Base-by-base conservation (phyloP, 495 filamentous ascomycete genomes). In the Copromyces sp. region DNA sequence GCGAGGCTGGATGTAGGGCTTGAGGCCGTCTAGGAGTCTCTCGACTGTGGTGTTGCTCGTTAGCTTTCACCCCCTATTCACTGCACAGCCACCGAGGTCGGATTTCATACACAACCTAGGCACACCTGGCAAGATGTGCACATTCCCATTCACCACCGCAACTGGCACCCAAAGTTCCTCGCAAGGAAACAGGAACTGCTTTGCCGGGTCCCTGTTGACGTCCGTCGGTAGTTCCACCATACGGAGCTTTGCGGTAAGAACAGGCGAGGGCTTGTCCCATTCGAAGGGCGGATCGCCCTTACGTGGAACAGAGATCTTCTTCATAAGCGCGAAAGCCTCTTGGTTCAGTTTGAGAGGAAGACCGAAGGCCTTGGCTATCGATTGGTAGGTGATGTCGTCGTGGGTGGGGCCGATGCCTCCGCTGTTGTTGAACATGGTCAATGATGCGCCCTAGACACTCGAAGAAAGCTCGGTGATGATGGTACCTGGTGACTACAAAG, bases 331-430 rank as follows among this genome's bases (percentile, higher is more conserved):
- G 72, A 90, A 91, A 2, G 95, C 89, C 47, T 88, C 86, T 41
- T 91, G 74, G 83, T 99, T 93, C 17, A 97, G 85, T 72, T 88
- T 85, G 0, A 98, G 85, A 12, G 90, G 87, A 3, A 97, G 85
- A 44, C 82, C 80, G 80, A 97, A 99, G 32, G 94, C 95, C 74
- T 93, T 93, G 47, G 93, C 95, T 77, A 99, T 94, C 32, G 94
- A 94, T 77, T 90, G 83, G 85, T 99, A 99, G 44, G 95, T 98
- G 74, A 99, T 98, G 78, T 99, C 95, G 78, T 99, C 95, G 83
- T 98, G 95, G 71, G 91, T 95, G 76, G 95, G 95, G 3, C 95
- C 95, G 78, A 99, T 98, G 37, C 95, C 95, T 70, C 95, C 95
- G 75, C 91, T 92, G 61, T 16, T 59, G 47, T 65, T 65, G 0